phyloP scores from a whole-genome alignment of 306 rosid genomes.

The Rosa lucieae region DNA sequence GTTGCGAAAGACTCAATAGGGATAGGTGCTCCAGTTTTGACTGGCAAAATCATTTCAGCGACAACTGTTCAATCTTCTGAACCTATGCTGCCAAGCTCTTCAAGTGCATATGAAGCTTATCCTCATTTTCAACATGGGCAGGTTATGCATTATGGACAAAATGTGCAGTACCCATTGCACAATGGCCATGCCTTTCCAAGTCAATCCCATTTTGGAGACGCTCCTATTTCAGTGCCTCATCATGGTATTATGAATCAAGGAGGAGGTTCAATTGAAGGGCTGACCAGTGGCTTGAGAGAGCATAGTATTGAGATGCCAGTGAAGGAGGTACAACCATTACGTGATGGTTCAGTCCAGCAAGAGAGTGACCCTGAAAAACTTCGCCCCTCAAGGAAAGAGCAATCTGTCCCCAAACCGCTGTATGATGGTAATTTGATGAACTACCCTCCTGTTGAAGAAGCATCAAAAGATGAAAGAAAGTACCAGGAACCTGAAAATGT shows the following conservation, averaged over 20 bases:
- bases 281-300: slow-evolving; percentile 35
- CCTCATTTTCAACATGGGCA: slow-evolving; percentile 36
- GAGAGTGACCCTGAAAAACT: slow-evolving; percentile 41
- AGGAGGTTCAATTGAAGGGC: slow-evolving; percentile 40
- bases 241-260: slow-evolving; percentile 45
- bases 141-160: slow-evolving; percentile 37
- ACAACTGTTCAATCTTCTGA: slow-evolving; percentile 35
- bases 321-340: slow-evolving; percentile 39
- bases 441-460: slow-evolving; percentile 39
- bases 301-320: slow-evolving; percentile 42
- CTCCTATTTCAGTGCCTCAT: slow-evolving; percentile 41
- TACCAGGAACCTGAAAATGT: slow-evolving; percentile 49
- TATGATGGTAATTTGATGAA: slow-evolving; percentile 30
- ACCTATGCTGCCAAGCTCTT: slow-evolving; percentile 37
- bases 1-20: slow-evolving; percentile 32
- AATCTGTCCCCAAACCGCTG: slow-evolving; percentile 36
- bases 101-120: slow-evolving; percentile 40
- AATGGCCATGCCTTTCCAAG: slow-evolving; percentile 42
- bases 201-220: slow-evolving; percentile 38
- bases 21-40: slow-evolving; percentile 28
- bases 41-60: slow-evolving; percentile 32
- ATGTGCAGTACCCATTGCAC: slow-evolving; percentile 40
- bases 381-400: slow-evolving; percentile 33
- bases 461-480: slow-evolving; percentile 47
- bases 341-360: slow-evolving; percentile 46